These are phyloP conservation scores for Theobroma grandiflorum DNA, from an alignment of 441 rosid species.

Conservation along the genomic window DNA sequence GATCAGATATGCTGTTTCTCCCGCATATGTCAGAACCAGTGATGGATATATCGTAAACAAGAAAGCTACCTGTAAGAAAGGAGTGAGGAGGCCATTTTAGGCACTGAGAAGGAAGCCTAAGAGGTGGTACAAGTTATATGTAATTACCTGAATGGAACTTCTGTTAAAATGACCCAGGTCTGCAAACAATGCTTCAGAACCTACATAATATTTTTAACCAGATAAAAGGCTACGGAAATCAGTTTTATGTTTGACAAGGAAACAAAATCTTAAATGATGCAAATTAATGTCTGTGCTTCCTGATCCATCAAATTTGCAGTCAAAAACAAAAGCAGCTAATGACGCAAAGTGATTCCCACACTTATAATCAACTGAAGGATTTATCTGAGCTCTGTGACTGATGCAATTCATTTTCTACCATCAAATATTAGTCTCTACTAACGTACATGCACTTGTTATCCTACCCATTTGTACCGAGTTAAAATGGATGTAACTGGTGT, in stretches of 20 bases:
- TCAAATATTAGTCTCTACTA: slow-evolving; percentile 9
- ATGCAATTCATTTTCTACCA: not conserved
- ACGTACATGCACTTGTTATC: not conserved
- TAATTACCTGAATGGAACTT: slow-evolving; percentile 64
- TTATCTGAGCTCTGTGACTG: not conserved
- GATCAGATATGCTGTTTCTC: slow-evolving; percentile 76
- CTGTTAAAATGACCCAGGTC: slow-evolving; percentile 79
- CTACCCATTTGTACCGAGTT: not conserved
- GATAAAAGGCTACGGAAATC: slow-evolving; percentile 3
- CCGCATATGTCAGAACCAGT: slow-evolving; percentile 70
- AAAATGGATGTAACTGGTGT: too few relatives aligned
- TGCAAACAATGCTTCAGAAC: slow-evolving; percentile 77
- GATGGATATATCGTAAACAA: slow-evolving; percentile 69
- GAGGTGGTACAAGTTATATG: not conserved
- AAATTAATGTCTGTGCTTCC: not conserved
- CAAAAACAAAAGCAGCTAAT: slow-evolving; percentile 1
- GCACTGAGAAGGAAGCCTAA: not conserved
- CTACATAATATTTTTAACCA: slow-evolving; percentile 35
- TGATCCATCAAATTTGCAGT: slow-evolving; percentile 2
- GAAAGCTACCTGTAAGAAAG: slow-evolving; percentile 62
- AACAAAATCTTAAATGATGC: not conserved
- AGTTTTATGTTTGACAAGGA: not conserved
- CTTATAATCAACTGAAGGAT: not conserved
- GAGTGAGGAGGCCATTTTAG: slow-evolving; percentile 22
- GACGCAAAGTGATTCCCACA: not conserved